Evolutionary conservation across 106 monocot genomes (phyloP).

Genomic region (Allium fistulosum): DNA sequence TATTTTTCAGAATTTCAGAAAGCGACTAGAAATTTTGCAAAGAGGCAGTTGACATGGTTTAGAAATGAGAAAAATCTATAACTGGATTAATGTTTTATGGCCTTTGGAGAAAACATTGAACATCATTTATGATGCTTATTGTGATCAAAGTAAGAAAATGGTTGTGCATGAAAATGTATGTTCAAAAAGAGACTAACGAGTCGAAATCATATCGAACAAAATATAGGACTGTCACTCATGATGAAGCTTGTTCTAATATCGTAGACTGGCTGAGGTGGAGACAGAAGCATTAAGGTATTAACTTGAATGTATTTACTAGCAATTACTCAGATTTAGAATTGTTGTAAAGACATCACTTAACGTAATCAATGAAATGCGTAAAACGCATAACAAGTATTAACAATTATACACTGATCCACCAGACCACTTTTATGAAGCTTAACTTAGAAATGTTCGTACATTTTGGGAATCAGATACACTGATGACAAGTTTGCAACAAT

Average conservation of each 20-base stretch:
- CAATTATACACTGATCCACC: too few species aligned
- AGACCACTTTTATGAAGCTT: too few species aligned
- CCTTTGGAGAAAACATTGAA: slow-evolving; percentile 12
- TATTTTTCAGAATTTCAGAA: slow-evolving; percentile 67
- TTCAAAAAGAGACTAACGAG: slow-evolving; percentile 28
- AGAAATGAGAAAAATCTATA: slow-evolving; percentile 65
- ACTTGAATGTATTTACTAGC: too few species aligned
- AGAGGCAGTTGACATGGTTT: slow-evolving; percentile 94
- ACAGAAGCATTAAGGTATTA: slow-evolving; percentile 11
- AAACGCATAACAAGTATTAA: too few species aligned
- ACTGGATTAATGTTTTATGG: slow-evolving; percentile 67
- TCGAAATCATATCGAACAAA: slow-evolving; percentile 58
- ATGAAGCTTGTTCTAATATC: too few species aligned
- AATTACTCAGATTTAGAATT: too few species aligned
- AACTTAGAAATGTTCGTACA: too few species aligned
- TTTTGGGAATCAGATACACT: too few species aligned
- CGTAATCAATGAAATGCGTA: too few species aligned
- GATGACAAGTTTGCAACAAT: too few species aligned
- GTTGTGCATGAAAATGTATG: slow-evolving; percentile 42
- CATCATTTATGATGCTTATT: slow-evolving; percentile 42
- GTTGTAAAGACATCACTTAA: too few species aligned
- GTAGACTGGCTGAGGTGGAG: slow-evolving; percentile 64
- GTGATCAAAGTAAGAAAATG: slow-evolving; percentile 15
- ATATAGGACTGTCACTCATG: too few species aligned
- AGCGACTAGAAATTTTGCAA: slow-evolving; percentile 82